A percentile compares a stretch with the other conserved stretches of the same genome.
These are phyloP conservation scores for Musa troglodytarum DNA, from an alignment of 176 grass and related monocot genomes.

Conservation along the genomic window DNA sequence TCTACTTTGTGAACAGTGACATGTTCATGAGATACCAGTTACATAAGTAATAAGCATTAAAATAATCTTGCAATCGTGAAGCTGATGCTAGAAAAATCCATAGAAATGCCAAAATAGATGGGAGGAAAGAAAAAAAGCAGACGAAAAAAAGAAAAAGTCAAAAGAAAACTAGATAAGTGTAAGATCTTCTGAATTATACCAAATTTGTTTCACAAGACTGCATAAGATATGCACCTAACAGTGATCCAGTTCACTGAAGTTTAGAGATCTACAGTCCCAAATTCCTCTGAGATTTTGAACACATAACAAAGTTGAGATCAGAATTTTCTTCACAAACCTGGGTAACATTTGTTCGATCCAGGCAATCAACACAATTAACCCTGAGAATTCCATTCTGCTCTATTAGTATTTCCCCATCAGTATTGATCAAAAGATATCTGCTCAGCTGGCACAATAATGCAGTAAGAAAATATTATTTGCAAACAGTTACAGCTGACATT, in stretches of 20 bases:
- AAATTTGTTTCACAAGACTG: not conserved
- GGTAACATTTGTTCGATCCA: constrained; percentile 96
- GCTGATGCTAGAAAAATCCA: too few species aligned
- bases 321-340: constrained; percentile 40
- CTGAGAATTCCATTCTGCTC: constrained; percentile 78
- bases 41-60: too few species aligned
- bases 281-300: not conserved
- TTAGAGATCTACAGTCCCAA: not conserved
- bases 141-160: too few species aligned
- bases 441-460: constrained; percentile 78
- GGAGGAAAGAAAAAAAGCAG: too few species aligned
- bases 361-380: constrained; percentile 93
- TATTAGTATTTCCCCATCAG: constrained; percentile 65
- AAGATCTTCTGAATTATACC: not conserved
- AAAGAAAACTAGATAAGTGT: not conserved
- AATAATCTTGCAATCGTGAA: too few species aligned
- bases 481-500: constrained; percentile 33
- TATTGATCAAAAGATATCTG: constrained; percentile 93
- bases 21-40: too few species aligned
- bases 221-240: not conserved
- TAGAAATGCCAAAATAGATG: too few species aligned
- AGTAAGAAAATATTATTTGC: constrained; percentile 59
- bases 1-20: too few species aligned
- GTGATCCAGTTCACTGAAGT: too few species aligned
- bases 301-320: not conserved